Base-by-base conservation (phyloP, 352 stramenopile species). In the Pythium apleroticum region DNA sequence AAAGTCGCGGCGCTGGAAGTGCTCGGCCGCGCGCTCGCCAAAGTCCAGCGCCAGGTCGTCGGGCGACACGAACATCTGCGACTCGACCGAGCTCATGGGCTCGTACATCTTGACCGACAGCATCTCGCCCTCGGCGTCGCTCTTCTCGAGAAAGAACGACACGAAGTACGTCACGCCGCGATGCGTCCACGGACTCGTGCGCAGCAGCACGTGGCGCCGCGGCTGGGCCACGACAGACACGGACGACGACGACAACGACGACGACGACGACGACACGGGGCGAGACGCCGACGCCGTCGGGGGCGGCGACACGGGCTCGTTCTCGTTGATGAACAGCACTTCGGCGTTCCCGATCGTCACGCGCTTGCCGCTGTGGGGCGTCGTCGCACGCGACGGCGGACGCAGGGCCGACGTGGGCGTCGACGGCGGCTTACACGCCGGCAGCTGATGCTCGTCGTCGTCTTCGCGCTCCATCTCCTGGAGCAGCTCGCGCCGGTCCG, bases 21-120 rank as follows among this genome's bases (percentile, higher is more conserved):
- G 75, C 28, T 73, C 63, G 31, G 74, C 43, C 3, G 77, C 77
- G 20, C 57, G 15, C 3, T 65, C 66, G 12, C 80, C 84, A 79
- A 92, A 92, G 24, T 90, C 77, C 20, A 76, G 52, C 6, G 62
- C 65, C 43, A 92, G 71, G 37, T 92, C 81, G 5, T 86, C 73
- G 1, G 71, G 66, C 0, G 75, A 77, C 57, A 92, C 72, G 43
- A 74, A 83, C 60, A 89, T 87, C 54, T 89, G 77, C 24, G 81
- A 90, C 57, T 92, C 81, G 28, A 88, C 78, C 11, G 80, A 87
- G 70, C 79, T 90, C 76, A 90, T 89, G 31, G 81, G 81, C 70
- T 92, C 81, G 68, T 89, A 90, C 53, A 90, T 72, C 62, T 92
- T 89, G 71, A 92, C 79, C 28, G 78, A 81, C n/a, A 90, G 71